Evolutionary conservation across 2,329 filamentous ascomycete genomes (phyloP).

Genomic region (Pseudogymnoascus sp.): DNA sequence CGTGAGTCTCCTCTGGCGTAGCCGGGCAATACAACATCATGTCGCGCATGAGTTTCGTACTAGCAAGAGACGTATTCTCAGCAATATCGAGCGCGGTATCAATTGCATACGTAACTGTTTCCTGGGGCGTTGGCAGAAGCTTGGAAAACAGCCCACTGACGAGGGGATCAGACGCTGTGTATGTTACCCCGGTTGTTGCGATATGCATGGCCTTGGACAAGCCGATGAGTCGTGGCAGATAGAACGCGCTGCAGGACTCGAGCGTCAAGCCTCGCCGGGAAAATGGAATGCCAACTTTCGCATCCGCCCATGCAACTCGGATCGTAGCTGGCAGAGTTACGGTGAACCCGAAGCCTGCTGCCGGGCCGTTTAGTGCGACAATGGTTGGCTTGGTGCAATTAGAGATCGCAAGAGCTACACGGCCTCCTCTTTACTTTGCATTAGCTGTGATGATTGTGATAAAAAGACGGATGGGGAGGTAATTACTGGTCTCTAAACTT

Average conservation of each 20-base stretch:
- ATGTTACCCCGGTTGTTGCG: conserved; percentile 58
- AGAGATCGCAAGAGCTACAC: conserved; percentile 47
- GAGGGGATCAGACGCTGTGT: conserved; percentile 42
- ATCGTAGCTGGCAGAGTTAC: conserved; percentile 51
- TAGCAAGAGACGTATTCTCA: conserved; percentile 55
- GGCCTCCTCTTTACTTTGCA: conserved; percentile 41
- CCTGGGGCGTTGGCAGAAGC: conserved; percentile 45
- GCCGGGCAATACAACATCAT: conserved; percentile 55
- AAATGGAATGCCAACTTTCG: conserved; percentile 70
- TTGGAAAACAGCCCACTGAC: conserved; percentile 56
- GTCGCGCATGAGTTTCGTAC: conserved; percentile 60
- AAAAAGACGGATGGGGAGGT: background rate
- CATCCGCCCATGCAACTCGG: conserved; percentile 44
- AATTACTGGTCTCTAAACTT: conserved; percentile 18
- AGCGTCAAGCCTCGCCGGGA: conserved; percentile 60
- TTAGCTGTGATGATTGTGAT: conserved; percentile 17
- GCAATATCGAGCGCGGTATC: conserved; percentile 60
- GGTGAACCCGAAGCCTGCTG: conserved; percentile 54
- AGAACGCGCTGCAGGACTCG: conserved; percentile 65
- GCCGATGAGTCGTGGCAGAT: conserved; percentile 63
- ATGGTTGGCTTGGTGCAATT: conserved; percentile 51
- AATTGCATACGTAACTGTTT: conserved; percentile 37
- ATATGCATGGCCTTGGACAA: conserved; percentile 55
- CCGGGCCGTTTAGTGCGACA: conserved; percentile 50
- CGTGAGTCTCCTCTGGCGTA: conserved; percentile 60